Evolutionary conservation across 306 rosid species (phyloP), one percentile per base, ranked within the genome.

Genomic region (Vigna unguiculata): DNA sequence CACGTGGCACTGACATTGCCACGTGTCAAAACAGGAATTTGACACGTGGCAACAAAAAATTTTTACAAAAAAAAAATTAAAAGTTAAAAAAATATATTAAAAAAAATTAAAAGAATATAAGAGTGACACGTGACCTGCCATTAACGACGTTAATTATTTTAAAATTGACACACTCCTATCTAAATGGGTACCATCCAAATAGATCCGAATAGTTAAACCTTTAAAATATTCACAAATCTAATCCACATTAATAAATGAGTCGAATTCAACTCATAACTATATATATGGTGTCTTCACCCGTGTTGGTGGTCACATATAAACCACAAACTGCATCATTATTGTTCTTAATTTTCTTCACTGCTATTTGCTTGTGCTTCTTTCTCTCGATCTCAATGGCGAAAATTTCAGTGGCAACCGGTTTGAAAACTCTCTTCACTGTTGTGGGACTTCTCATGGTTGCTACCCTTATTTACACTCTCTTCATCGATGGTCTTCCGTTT

Each of bases 401-500:
- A 64, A 84, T 40, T 80, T 74, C 88, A 7, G 9, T 76, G 69
- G 86, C 82, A 48, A 69, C 32, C 19, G 82, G 81, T 19, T 76
- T 90, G 71, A 86, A 71, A 79, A 60, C 25, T 59, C 76, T 90
- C 43, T 93, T 93, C 76, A 24, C 54, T 30, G 74, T 74, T 3
- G 52, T 87, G 75, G 93, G 91, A 30, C 54, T 60, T 63, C 49
- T 77, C 52, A 90, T 88, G 97, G 69, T 81, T 10, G 66, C 87
- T 63, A 78, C 87, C 24, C 85, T 93, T 69, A 68, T 76, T 21
- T 91, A 83, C 87, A 88, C 93, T 21, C 14, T 88, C 84, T 13
- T 58, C 83, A 78, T 70, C 43, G 90, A 88, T 69, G 98, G 96
- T 4, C 66, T 15, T 75, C 98, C 96, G 12, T 90, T 91, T 59